Conservation (phyloP, 495 filamentous ascomycete species). For the Lasiosphaeria miniovina region DNA sequence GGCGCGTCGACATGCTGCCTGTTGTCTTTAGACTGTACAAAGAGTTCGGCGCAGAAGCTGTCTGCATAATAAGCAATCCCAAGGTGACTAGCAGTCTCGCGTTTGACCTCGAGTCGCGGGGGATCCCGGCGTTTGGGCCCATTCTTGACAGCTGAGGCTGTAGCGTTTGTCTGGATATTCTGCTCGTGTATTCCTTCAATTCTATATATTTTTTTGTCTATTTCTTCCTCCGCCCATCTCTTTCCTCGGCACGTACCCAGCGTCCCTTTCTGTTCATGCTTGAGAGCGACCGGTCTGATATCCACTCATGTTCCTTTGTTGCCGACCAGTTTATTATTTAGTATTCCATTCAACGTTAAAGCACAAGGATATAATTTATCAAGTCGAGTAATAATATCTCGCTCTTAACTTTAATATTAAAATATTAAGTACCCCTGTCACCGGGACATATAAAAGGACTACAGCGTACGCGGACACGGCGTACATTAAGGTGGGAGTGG, state of each 20-base stretch:
- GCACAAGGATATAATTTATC: too few species aligned
- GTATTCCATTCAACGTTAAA: too few species aligned
- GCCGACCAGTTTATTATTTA: too few species aligned
- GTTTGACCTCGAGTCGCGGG: constrained; percentile 64
- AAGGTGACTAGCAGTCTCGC: constrained; percentile 53
- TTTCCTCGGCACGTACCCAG: not conserved
- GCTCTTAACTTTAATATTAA: too few species aligned
- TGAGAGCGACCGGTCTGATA: too few species aligned
- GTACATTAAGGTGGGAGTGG: too few species aligned
- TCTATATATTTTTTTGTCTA: not conserved
- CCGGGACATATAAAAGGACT: too few species aligned
- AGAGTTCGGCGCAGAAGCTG: constrained; percentile 64
- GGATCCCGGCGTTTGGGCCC: constrained; percentile 69
- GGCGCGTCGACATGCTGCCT: constrained; percentile 44
- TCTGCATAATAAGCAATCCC: constrained; percentile 70
- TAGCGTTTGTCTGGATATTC: not conserved
- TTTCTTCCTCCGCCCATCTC: not conserved
- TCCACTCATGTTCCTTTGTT: too few species aligned
- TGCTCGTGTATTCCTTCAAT: not conserved
- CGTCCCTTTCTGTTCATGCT: not conserved
- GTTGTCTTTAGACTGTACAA: constrained; percentile 53
- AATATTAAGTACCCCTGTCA: too few species aligned
- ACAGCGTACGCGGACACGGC: too few species aligned
- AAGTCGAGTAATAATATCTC: too few species aligned
- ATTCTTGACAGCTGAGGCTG: constrained; percentile 67